phyloP scores from a whole-genome alignment of 495 filamentous ascomycete species.

The Ramalina peruviana region DNA sequence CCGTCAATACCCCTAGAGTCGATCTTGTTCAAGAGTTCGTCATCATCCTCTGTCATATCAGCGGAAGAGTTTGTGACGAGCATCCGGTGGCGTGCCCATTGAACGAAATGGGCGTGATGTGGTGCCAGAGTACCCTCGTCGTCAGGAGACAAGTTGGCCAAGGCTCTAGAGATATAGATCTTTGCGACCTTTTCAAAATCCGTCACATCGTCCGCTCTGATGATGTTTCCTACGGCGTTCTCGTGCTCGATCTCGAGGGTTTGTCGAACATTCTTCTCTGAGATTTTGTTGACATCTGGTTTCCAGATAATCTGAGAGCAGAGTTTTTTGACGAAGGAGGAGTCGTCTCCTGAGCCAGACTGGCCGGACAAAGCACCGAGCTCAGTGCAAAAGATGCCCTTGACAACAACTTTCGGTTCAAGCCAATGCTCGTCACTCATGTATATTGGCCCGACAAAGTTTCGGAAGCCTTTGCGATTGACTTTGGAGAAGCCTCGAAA shows the following conservation, averaged over 20 bases:
- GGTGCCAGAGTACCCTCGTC: neutral
- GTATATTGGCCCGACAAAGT: neutral
- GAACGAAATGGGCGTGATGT: neutral
- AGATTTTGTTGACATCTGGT: neutral
- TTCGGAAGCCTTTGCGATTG: neutral
- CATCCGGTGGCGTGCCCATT: neutral
- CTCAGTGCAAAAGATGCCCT: neutral
- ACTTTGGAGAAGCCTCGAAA: constrained; percentile 3
- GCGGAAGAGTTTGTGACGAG: neutral
- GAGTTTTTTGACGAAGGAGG: neutral
- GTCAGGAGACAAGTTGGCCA: neutral
- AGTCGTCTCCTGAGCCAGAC: neutral
- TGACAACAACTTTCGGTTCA: neutral
- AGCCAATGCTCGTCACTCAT: constrained; percentile 1
- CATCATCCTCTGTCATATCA: neutral
- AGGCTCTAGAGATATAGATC: neutral
- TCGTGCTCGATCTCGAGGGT: neutral
- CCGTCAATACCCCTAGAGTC: neutral
- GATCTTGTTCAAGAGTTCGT: neutral
- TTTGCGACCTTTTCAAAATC: neutral
- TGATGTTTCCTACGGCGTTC: neutral
- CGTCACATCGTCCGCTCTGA: neutral
- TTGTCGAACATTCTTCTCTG: neutral
- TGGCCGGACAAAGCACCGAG: neutral
- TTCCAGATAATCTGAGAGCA: neutral